Conservation (phyloP, 768 basidiomycete genomes). For the Hygrocybe punicea region DNA sequence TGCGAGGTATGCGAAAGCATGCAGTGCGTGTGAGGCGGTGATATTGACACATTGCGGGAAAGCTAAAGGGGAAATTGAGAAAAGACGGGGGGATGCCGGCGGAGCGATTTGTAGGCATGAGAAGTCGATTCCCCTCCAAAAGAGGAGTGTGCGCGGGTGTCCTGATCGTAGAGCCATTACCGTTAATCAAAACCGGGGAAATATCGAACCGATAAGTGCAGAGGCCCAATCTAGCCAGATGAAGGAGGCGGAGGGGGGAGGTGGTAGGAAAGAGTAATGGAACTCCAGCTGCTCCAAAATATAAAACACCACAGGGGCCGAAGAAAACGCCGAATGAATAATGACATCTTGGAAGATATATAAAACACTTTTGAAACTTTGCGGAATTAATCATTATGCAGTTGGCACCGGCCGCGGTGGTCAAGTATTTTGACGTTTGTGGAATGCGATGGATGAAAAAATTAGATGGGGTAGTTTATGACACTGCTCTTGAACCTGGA, state of each 20-base stretch:
- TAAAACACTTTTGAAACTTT: background rate
- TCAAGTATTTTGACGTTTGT: background rate
- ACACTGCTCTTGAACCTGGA: conserved; percentile 2
- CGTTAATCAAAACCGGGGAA: background rate
- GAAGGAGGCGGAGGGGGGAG: too few species aligned
- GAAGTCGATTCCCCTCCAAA: background rate
- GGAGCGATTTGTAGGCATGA: background rate
- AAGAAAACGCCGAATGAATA: background rate
- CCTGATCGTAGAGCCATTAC: conserved; percentile 7
- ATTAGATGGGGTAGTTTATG: conserved; percentile 2
- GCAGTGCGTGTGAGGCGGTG: conserved; percentile 3
- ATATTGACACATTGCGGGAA: conserved; percentile 6
- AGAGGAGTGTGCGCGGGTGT: conserved; percentile 6
- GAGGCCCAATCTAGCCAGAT: conserved; percentile 2
- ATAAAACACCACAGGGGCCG: background rate
- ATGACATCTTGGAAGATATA: conserved; percentile 1
- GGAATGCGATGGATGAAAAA: background rate
- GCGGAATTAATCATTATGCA: background rate
- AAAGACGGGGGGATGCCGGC: background rate
- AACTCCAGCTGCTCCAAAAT: background rate
- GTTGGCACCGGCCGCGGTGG: background rate
- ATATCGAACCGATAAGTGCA: conserved; percentile 7
- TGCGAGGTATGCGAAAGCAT: conserved; percentile 6
- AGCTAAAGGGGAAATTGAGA: background rate
- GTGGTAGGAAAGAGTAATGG: background rate